These are phyloP conservation scores for Grosmannia penicillata DNA, from an alignment of 2,329 filamentous ascomycete species.

Conservation along the genomic window DNA sequence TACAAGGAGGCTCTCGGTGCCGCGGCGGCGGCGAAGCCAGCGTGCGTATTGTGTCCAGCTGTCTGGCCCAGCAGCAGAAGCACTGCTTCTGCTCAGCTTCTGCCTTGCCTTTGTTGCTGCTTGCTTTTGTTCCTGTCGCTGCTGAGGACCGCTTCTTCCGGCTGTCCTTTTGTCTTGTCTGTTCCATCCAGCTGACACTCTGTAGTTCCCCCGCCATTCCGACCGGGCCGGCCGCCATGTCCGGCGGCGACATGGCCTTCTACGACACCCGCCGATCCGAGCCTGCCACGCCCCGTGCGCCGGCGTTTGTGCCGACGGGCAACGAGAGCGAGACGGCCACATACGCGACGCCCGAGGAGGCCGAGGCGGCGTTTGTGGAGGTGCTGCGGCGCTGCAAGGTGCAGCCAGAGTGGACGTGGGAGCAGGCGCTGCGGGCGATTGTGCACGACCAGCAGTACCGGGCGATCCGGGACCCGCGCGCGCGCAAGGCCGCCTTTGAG, in stretches of 20 bases:
- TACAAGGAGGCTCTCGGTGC: slow-evolving; percentile 63
- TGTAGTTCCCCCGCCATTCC: slow-evolving; percentile 7
- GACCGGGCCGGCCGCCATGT: slow-evolving; percentile 21
- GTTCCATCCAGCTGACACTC: too few species aligned
- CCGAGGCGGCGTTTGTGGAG: slow-evolving; percentile 86
- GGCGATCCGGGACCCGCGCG: slow-evolving; percentile 81
- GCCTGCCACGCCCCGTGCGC: slow-evolving; percentile 35
- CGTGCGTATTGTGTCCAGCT: slow-evolving; percentile 18
- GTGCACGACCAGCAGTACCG: slow-evolving; percentile 89
- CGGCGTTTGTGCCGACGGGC: slow-evolving; percentile 45
- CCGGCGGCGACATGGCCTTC: slow-evolving; percentile 10
- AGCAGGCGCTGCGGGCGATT: slow-evolving; percentile 70
- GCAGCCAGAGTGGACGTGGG: slow-evolving; percentile 85
- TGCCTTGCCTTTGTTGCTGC: too few species aligned
- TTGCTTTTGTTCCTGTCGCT: too few species aligned
- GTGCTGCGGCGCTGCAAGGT: slow-evolving; percentile 73
- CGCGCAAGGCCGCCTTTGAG: slow-evolving; percentile 81
- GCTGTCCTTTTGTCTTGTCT: slow-evolving; percentile 9
- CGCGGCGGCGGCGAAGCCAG: slow-evolving; percentile 27
- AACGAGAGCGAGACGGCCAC: slow-evolving; percentile 68
- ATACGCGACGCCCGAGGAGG: slow-evolving; percentile 68
- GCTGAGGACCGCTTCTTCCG: too few species aligned
- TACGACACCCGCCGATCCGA: not conserved
- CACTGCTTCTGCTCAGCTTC: too few species aligned
- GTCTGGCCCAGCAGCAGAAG: not conserved